A percentile compares a stretch with the other conserved stretches of the same genome.
Evolutionary conservation across 345 rosid species (phyloP).

Genomic region (Populus deltoides): DNA sequence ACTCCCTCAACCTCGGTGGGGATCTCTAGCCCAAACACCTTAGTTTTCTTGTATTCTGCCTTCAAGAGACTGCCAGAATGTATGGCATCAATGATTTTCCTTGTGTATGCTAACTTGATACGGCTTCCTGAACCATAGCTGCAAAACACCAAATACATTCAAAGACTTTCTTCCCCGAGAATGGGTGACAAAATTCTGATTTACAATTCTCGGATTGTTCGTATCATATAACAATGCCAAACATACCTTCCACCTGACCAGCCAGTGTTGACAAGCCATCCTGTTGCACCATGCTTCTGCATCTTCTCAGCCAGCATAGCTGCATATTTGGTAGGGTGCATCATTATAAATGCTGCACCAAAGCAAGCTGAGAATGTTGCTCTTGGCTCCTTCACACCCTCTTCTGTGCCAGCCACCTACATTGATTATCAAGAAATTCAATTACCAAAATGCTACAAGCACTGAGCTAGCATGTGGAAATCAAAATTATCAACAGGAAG

Average conservation of each 20-base stretch:
- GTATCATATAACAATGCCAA: background rate
- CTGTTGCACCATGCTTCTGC: conserved; percentile 92
- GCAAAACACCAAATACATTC: conserved; percentile 9
- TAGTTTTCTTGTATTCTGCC: conserved; percentile 64
- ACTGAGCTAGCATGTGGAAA: background rate
- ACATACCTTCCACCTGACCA: conserved; percentile 96
- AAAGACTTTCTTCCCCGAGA: background rate
- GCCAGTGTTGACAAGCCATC: conserved; percentile 96
- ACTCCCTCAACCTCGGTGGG: conserved; percentile 73
- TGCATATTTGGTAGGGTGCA: conserved; percentile 97
- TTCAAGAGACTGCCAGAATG: conserved; percentile 75
- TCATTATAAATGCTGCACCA: conserved; percentile 95
- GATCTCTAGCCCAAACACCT: conserved; percentile 80
- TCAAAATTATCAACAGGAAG: background rate
- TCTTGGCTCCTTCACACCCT: conserved; percentile 82
- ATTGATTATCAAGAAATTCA: conserved; percentile 16
- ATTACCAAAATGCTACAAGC: background rate
- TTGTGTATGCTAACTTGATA: conserved; percentile 75
- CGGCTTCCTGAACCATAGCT: conserved; percentile 86
- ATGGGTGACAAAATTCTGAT: background rate
- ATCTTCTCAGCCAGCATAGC: conserved; percentile 96
- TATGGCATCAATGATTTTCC: conserved; percentile 88
- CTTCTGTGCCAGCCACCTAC: conserved; percentile 94
- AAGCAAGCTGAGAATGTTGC: conserved; percentile 98
- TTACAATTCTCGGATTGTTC: background rate